A percentile compares a stretch with the other conserved stretches of the same genome.
These are phyloP conservation scores for Blepharisma undulans DNA, from an alignment of 169 alveolate genomes.

Conservation along the genomic window DNA sequence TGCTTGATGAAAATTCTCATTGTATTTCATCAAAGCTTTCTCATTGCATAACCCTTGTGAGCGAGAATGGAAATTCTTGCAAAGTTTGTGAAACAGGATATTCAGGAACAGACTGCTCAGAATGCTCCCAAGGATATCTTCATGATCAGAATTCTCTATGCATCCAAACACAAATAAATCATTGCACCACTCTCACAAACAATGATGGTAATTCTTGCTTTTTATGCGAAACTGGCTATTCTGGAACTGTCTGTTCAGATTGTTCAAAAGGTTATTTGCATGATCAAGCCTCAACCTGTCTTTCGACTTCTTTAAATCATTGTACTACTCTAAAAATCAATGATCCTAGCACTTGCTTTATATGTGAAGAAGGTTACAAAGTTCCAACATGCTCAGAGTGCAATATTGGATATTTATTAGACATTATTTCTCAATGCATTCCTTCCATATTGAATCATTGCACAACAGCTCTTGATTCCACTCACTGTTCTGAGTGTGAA, in stretches of 20 bases:
- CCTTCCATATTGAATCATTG: no score
- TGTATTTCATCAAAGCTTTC: background rate
- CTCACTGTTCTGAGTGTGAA: background rate
- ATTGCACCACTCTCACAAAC: background rate
- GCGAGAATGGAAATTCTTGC: background rate
- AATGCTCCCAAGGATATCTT: background rate
- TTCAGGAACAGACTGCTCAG: background rate
- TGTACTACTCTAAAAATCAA: background rate
- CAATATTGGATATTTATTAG: background rate
- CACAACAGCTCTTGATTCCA: background rate
- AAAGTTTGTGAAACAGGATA: background rate
- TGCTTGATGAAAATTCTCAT: background rate
- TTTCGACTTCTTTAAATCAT: background rate
- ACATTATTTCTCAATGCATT: background rate
- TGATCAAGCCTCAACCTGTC: background rate
- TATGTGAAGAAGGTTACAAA: background rate
- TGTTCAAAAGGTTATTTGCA: background rate
- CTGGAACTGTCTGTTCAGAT: background rate
- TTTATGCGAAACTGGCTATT: background rate
- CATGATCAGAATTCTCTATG: background rate
- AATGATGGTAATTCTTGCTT: background rate
- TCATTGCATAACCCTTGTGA: background rate
- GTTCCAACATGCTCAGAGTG: background rate
- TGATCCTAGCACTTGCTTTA: background rate
- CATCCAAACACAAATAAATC: background rate